phyloP scores from a whole-genome alignment of 441 rosid species.

The Erodium texanum region DNA sequence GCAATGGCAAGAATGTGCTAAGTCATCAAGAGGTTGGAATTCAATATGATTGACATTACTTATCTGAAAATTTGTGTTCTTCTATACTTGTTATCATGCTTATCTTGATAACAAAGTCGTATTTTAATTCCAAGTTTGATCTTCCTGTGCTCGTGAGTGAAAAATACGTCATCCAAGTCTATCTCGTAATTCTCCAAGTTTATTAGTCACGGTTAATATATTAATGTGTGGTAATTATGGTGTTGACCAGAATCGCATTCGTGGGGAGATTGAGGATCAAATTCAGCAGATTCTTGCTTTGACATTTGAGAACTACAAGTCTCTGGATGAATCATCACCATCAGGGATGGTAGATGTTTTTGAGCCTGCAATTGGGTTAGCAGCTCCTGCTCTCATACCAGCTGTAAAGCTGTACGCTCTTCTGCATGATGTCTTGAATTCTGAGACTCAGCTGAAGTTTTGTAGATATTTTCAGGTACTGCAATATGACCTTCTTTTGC shows the following conservation, averaged over 20 bases:
- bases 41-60: no score
- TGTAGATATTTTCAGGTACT: slow-evolving; percentile 86
- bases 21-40: slow-evolving; percentile 90
- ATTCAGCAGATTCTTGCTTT: slow-evolving; percentile 82
- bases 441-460: slow-evolving; percentile 78
- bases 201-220: slow-evolving; percentile 6
- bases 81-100: background rate
- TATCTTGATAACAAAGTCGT: background rate
- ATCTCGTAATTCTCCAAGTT: background rate
- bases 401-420: slow-evolving; percentile 84
- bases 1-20: slow-evolving; percentile 61
- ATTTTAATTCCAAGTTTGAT: background rate
- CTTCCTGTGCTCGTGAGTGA: background rate
- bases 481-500: background rate
- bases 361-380: slow-evolving; percentile 69
- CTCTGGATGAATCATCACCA: slow-evolving; percentile 72
- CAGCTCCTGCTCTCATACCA: slow-evolving; percentile 82
- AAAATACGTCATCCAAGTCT: background rate
- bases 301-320: slow-evolving; percentile 84
- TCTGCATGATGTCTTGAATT: slow-evolving; percentile 82
- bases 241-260: slow-evolving; percentile 66
- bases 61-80: background rate
- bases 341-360: slow-evolving; percentile 69
- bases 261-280: slow-evolving; percentile 89
- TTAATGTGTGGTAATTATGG: slow-evolving; percentile 13